Conservation (phyloP, 805 yeast species). For the Maudiozyma serrabonitensis region DNA sequence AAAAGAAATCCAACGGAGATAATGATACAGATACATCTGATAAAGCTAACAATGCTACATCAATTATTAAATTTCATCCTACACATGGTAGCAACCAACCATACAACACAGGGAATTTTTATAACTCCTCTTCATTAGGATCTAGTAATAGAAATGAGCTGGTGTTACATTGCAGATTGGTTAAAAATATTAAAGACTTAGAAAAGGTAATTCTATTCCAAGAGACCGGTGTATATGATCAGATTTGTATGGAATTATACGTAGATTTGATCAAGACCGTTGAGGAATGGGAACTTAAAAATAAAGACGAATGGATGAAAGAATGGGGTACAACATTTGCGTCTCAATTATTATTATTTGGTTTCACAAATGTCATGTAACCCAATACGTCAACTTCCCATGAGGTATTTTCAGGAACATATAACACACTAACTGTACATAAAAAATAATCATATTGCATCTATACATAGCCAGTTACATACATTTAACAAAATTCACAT, state of each 20-base stretch:
- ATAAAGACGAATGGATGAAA: slow-evolving; percentile 36
- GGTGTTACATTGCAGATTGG: slow-evolving; percentile 34
- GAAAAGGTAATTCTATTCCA: slow-evolving; percentile 29
- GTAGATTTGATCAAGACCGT: slow-evolving; percentile 47
- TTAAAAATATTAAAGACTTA: slow-evolving; percentile 37
- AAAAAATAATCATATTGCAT: not conserved
- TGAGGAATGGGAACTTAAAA: slow-evolving; percentile 41
- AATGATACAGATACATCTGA: slow-evolving; percentile 1
- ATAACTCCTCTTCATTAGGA: not conserved
- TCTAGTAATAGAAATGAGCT: slow-evolving; percentile 10
- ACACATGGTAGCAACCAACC: slow-evolving; percentile 7
- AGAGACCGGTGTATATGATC: slow-evolving; percentile 40
- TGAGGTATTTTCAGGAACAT: not conserved
- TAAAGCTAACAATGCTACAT: slow-evolving; percentile 9
- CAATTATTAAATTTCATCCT: slow-evolving; percentile 31
- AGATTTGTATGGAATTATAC: slow-evolving; percentile 45
- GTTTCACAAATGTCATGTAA: slow-evolving; percentile 50
- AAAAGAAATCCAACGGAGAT: not conserved
- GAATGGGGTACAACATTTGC: slow-evolving; percentile 53
- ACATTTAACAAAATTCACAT: not conserved
- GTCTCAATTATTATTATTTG: slow-evolving; percentile 47
- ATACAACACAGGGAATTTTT: not conserved
- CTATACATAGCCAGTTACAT: not conserved
- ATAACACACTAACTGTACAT: not conserved
- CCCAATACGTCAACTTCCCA: not conserved